A percentile compares a stretch with the other conserved stretches of the same genome.
phyloP scores from a whole-genome alignment of 805 yeast species.

The Komagataella mondaviorum region DNA sequence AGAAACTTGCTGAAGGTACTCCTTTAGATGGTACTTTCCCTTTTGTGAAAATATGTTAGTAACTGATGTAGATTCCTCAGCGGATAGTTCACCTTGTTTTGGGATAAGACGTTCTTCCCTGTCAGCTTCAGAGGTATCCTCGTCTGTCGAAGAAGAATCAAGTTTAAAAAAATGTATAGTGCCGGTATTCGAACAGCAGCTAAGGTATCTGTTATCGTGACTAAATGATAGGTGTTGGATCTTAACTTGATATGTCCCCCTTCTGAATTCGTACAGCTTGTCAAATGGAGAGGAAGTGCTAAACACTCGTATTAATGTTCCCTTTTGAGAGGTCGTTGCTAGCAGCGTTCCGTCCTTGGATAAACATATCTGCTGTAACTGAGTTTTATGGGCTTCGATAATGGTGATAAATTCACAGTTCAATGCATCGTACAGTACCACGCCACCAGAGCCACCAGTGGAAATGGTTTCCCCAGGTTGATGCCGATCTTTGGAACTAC shows the following conservation, averaged over 20 bases:
- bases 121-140: conserved; percentile 4
- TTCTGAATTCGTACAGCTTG: conserved; percentile 57
- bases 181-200: conserved; percentile 82
- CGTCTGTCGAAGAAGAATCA: conserved; percentile 17
- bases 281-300: conserved; percentile 43
- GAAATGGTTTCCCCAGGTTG: neutral
- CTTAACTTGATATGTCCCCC: conserved; percentile 78
- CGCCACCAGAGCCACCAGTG: conserved; percentile 32
- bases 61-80: neutral
- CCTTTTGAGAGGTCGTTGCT: conserved; percentile 84
- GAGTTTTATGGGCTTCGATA: conserved; percentile 76
- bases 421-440: conserved; percentile 67
- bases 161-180: conserved; percentile 85
- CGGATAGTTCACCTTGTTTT: neutral
- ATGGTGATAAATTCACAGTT: conserved; percentile 66
- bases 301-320: conserved; percentile 81
- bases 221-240: conserved; percentile 72
- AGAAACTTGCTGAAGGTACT: conserved; percentile 24
- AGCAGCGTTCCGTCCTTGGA: conserved; percentile 67
- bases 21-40: conserved; percentile 1
- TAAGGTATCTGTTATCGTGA: conserved; percentile 49
- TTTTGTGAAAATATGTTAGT: neutral
- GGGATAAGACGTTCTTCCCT: neutral
- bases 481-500: neutral
- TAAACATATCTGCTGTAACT: conserved; percentile 52